Evolutionary conservation across 495 filamentous ascomycete genomes (phyloP), one percentile per base, ranked within the genome.

Genomic region (Neurospora terricola): DNA sequence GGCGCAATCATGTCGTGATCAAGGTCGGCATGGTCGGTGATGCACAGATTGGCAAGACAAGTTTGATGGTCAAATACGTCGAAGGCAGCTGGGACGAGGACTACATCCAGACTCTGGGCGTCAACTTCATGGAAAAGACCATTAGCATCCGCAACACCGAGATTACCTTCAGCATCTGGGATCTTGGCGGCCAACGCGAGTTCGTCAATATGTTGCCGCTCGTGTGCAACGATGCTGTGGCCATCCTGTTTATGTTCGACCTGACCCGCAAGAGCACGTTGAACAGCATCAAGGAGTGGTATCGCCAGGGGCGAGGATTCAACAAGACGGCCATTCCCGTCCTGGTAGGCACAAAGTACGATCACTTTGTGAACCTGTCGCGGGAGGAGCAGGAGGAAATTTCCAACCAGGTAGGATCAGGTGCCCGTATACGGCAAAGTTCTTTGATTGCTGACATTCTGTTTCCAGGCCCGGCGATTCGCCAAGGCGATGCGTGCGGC

Each of bases 71-170:
- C 70, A 99, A 99, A 83, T 99, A 99, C 77, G 96, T 99, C 43
- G 96, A 99, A 83, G 96, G 96, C 34, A 97, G 93, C 81, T 99
- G 96, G 93, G 96, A 99, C 82, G 96, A 99, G 83, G 96, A 99
- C 82, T 99, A 99, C 82, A 99, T 99, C 77, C 96, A 99, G 83
- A 99, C 96, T 36, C 84, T 99, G 69, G 96, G 95, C 73, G 96
- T 99, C 82, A 99, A 99, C 80, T 99, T 99, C 85, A 99, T 99
- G 96, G 96, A 99, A 82, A 99, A 99, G 85, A 99, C 96, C 12
- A 98, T 99, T 80, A 95, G 92, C 72, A 99, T 99, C 81, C 94
- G 96, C 72, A 98, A 98, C 81, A 99, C 96, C n/a, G 96, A 99
- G 81, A 98, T 99, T 78, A 99, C 96, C 40, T 99, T 99, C 83